Conservation (phyloP, 352 stramenopile genomes). For the Phytophthora boehmeriae region DNA sequence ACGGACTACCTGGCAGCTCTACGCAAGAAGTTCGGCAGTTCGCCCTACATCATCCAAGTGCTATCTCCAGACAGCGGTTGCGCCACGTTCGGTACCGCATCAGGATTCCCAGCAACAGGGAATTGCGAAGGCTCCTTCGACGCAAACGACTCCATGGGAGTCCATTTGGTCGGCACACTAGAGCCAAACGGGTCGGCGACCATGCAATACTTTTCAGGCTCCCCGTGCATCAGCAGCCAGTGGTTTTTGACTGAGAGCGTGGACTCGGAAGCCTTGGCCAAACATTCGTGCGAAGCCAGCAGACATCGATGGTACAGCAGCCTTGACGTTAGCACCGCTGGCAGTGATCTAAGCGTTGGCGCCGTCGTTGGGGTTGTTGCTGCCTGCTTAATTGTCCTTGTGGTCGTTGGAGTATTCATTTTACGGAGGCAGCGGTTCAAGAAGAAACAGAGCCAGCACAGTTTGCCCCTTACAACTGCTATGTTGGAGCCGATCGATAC, state of each 20-base stretch:
- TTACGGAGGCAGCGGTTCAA: not conserved
- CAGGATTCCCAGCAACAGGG: not conserved
- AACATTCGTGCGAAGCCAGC: not conserved
- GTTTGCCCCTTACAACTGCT: not conserved
- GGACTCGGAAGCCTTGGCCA: not conserved
- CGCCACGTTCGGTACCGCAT: not conserved
- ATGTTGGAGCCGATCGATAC: not conserved
- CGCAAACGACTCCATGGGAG: not conserved
- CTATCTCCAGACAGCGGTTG: not conserved
- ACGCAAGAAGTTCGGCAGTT: not conserved
- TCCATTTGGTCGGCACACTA: not conserved
- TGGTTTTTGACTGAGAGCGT: not conserved
- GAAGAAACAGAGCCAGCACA: not conserved
- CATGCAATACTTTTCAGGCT: conserved; percentile 1
- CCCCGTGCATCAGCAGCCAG: not conserved
- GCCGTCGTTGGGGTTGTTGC: not conserved
- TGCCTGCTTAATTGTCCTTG: not conserved
- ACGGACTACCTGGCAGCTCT: conserved; percentile 2
- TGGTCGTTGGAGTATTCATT: not conserved
- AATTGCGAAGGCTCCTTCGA: conserved; percentile 5
- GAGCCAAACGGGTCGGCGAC: not conserved
- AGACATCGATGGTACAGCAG: conserved; percentile 8
- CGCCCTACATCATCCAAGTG: conserved; percentile 4
- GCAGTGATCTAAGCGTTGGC: not conserved
- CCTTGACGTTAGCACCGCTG: not conserved